Conservation (phyloP, 2,329 filamentous ascomycete genomes). For the Fusarium scirpi region DNA sequence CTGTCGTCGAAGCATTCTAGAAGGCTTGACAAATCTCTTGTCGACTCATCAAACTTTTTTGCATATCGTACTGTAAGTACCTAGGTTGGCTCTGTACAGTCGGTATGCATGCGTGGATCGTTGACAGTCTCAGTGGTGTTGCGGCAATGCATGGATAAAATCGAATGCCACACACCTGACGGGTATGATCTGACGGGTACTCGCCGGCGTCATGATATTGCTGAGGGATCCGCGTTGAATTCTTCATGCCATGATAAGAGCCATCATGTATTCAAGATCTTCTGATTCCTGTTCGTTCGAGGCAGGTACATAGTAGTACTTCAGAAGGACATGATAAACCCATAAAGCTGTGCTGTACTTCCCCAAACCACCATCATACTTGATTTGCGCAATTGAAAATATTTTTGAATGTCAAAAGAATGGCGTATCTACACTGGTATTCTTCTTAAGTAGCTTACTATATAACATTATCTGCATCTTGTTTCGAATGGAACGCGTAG, state of each 20-base stretch:
- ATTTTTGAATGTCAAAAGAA: not conserved
- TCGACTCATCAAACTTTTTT: not conserved
- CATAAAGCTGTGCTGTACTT: not conserved
- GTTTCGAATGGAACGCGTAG: not conserved
- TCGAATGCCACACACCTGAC: not conserved
- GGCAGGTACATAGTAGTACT: not conserved
- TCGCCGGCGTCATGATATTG: not conserved
- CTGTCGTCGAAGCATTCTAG: not conserved
- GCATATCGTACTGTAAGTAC: not conserved
- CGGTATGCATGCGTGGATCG: slow-evolving; percentile 14
- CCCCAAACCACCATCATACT: not conserved
- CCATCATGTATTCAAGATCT: slow-evolving; percentile 35
- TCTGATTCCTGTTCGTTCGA: slow-evolving; percentile 23
- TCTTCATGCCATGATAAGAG: not conserved
- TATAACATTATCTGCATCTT: not conserved
- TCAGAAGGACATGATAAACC: not conserved
- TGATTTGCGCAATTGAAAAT: not conserved
- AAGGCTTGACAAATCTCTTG: not conserved
- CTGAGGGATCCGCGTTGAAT: slow-evolving; percentile 6
- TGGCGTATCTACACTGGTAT: not conserved
- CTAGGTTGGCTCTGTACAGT: not conserved
- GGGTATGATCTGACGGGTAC: slow-evolving; percentile 11
- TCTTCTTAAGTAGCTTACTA: not conserved
- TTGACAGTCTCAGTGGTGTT: slow-evolving; percentile 13
- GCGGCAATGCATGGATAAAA: slow-evolving; percentile 3